phyloP scores from a whole-genome alignment of 768 basidiomycete genomes.

The Pisolithus microcarpus region DNA sequence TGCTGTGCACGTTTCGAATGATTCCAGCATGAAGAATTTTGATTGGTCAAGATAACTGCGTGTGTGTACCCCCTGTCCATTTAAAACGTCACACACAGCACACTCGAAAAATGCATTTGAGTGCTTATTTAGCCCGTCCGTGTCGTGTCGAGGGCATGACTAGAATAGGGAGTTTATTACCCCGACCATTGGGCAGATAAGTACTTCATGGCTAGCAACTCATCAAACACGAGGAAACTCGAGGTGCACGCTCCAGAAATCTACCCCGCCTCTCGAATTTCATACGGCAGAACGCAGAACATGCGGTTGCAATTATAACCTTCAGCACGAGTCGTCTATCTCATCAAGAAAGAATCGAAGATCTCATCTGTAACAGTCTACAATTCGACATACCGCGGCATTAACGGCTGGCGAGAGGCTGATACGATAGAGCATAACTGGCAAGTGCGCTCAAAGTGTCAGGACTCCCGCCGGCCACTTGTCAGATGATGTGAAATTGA shows the following conservation, averaged over 20 bases:
- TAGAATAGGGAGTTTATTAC: background rate
- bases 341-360: background rate
- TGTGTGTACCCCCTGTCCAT: background rate
- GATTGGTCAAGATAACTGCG: background rate
- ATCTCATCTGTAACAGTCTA: background rate
- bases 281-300: background rate
- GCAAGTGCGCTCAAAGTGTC: background rate
- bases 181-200: background rate
- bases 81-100: background rate
- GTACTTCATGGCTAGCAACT: background rate
- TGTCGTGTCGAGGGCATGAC: background rate
- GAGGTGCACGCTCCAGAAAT: background rate
- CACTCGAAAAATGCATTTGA: too few relatives aligned
- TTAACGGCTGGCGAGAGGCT: background rate
- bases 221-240: background rate
- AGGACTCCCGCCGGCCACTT: background rate
- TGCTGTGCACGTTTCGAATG: constrained; percentile 1
- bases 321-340: background rate
- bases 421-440: background rate
- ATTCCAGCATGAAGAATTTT: too few relatives aligned
- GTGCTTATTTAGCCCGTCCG: background rate
- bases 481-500: background rate
- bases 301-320: background rate
- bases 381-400: background rate
- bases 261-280: background rate